Percentiles rank a stretch among this genome's conserved stretches.
phyloP scores from a whole-genome alignment of 192 early-diverging fungal genomes.

The Backusella parvicylindrica region DNA sequence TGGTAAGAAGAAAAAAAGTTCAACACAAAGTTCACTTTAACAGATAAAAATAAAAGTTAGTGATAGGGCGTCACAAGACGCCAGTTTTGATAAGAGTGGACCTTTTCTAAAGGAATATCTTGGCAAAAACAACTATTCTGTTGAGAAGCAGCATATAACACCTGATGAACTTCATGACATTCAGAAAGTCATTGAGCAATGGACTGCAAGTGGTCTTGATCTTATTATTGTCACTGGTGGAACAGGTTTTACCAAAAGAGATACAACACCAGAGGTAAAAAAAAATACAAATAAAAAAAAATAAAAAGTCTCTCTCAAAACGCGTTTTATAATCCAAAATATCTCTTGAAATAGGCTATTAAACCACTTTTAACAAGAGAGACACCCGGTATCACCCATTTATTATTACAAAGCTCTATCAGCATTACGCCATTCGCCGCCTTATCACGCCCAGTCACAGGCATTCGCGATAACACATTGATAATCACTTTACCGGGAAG shows the following conservation, averaged over 20 bases:
- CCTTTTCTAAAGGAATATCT: slow-evolving; percentile 47
- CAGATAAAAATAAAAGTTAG: slow-evolving; percentile 42
- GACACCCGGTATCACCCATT: slow-evolving; percentile 72
- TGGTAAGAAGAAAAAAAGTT: not conserved
- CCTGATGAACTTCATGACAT: slow-evolving; percentile 57
- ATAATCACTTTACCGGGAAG: slow-evolving; percentile 90
- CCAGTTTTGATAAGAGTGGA: slow-evolving; percentile 58
- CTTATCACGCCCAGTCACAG: slow-evolving; percentile 74
- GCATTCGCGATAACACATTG: slow-evolving; percentile 55
- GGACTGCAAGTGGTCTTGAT: slow-evolving; percentile 51
- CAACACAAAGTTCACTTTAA: not conserved
- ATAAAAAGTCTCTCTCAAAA: not conserved
- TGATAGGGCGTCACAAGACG: slow-evolving; percentile 54
- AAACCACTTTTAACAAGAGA: slow-evolving; percentile 62
- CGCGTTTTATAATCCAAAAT: not conserved
- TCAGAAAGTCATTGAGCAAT: slow-evolving; percentile 41
- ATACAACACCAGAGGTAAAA: slow-evolving; percentile 83
- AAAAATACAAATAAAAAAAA: slow-evolving; percentile 18
- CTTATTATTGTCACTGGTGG: slow-evolving; percentile 87
- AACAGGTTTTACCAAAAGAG: slow-evolving; percentile 86
- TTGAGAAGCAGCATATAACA: slow-evolving; percentile 34
- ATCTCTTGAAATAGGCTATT: slow-evolving; percentile 50
- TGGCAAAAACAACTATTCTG: slow-evolving; percentile 34
- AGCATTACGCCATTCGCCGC: slow-evolving; percentile 87
- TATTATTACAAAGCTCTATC: slow-evolving; percentile 76